Base-by-base conservation (phyloP, 768 basidiomycete species). In the Lactarius hatsudake region DNA sequence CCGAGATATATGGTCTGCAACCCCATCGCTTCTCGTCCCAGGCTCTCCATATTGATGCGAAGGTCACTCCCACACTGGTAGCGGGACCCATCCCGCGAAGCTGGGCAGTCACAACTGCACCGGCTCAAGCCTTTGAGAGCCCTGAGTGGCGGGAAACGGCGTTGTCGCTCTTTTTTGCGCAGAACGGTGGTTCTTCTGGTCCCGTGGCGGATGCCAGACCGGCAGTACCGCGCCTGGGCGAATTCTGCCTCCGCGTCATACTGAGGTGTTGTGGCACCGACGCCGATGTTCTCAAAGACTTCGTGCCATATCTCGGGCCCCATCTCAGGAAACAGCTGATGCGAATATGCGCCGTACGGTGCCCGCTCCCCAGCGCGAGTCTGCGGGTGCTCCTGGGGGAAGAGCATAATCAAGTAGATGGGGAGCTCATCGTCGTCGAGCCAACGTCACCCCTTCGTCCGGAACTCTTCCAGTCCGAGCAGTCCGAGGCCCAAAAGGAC, bases 391-490 rank as follows among this genome's bases (percentile, higher is more conserved):
- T 91, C 5, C 81, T 83, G 62, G 79, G 79, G 40, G 77, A 80
- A 0, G 76, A 84, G 5, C 81, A 83, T 1, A 85, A 88, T 71
- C 66, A 63, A 9, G 80, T 81, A 3, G 83, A 84, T 61, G 86
- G 88, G 0, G 91, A 92, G 66, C 76, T 90, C 13, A 73, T 91
- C 43, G 73, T 93, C 28, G 81, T 90, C 32, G 87, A 87, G 17
- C 87, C 86, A 0, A 73, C 78, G 28, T 82, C 81, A 10, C 69
- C 75, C 8, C 72, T 87, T 3, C 80, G 76, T 20, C 79, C 80
- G 45, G 79, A 81, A 59, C 74, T 80, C 66, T 83, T 87, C 70
- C 34, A 53, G 43, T 43, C 40, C n/a, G 38, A 45, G 32, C 57
- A 48, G 23, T 15, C 13, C 56, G 15, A 26, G 60, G 54, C 2